Evolutionary conservation across 371 early-diverging fungal species (phyloP).

Genomic region (Mucor circinelloides): DNA sequence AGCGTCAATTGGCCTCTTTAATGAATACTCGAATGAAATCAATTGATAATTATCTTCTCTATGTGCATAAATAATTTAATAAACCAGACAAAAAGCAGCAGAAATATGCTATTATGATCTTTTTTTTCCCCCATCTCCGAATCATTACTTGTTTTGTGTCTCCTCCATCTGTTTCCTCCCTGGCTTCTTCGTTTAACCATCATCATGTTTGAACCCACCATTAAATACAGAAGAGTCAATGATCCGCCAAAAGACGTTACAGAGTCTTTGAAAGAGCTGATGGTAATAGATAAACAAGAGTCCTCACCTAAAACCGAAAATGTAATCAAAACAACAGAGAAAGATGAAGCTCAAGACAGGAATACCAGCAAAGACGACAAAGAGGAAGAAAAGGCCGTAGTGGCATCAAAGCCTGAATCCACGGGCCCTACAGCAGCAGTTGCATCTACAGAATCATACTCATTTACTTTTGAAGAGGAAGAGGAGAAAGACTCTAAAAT

Average conservation of each 20-base stretch:
- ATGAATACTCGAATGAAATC: background rate
- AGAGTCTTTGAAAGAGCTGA: background rate
- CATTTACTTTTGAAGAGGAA: conserved; percentile 20
- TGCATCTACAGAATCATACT: background rate
- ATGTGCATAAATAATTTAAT: background rate
- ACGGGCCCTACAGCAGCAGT: background rate
- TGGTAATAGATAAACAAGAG: background rate
- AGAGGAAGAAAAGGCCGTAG: background rate
- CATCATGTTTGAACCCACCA: conserved; percentile 48
- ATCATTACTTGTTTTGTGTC: background rate
- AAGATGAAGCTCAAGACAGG: background rate
- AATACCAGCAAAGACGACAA: background rate
- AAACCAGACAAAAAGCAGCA: conserved; percentile 4
- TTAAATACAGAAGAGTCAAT: conserved; percentile 43
- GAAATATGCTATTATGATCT: conserved; percentile 1
- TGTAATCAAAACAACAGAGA: background rate
- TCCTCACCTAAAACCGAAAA: background rate
- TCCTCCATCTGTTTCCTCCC: background rate
- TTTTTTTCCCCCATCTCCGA: conserved; percentile 1
- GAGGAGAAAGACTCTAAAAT: conserved; percentile 29
- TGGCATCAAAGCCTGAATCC: background rate
- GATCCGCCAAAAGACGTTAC: conserved; percentile 8
- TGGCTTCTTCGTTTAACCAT: background rate
- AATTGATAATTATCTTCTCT: background rate
- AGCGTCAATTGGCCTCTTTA: background rate